Base-by-base conservation (phyloP, 2,329 filamentous ascomycete genomes). In the Fusarium concolor region DNA sequence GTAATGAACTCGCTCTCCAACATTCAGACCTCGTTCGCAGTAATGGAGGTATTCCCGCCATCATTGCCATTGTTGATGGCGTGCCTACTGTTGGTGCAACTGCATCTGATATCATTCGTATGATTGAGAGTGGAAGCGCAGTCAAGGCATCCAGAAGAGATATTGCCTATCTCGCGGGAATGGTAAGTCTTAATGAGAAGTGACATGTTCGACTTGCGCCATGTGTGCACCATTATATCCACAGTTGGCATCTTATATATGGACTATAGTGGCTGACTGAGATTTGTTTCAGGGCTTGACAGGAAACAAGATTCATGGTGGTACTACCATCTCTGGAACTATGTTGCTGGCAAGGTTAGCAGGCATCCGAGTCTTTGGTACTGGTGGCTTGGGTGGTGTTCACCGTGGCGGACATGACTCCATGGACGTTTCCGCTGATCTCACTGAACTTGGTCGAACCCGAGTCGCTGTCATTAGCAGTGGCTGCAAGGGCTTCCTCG, bases 401-500 rank as follows among this genome's bases (percentile, higher is more conserved):
- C 96, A 99, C 79, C 89, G 94, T 43, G 94, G 93, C 54, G 96
- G 90, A 46, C 91, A 97, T 77, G 86, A 86, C 70, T 92, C 91
- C 10, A 91, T 98, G 89, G 96, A 99, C 77, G 88, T 99, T 65
- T 98, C 95, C 63, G 95, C 96, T 39, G 96, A 99, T 79, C 85
- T 99, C 63, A 97, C 93, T 6, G 96, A 98, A 83, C 87, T 99
- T 50, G 94, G 96, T 17, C 87, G 94, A 59, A 97, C 94, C 10
- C 89, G 92, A 12, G 90, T 99, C 52, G 91, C 94, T 26, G 94
- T 99, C 4, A 84, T 99, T 52, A 92, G 91, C 78, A 93, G 92
- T 68, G 96, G 96, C 15, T 96, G 93, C 81, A 99, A 99, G 81
- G 96, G 95, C 65, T 98, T 99, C 78, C 84, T 99, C 37, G 96